phyloP scores from a whole-genome alignment of 345 rosid species.

The Isatis tinctoria region DNA sequence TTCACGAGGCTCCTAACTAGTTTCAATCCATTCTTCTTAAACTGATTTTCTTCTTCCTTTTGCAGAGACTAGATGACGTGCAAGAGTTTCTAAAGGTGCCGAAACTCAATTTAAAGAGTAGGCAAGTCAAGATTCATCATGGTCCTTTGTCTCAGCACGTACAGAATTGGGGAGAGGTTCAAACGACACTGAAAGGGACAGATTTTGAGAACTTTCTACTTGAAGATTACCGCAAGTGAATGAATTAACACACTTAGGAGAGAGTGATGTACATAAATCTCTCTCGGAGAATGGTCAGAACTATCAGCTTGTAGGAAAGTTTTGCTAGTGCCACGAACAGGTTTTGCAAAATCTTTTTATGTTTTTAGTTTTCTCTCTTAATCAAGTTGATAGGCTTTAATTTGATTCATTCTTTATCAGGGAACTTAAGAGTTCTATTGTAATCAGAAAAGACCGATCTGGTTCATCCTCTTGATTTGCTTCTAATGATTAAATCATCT shows the following conservation, averaged over 20 bases:
- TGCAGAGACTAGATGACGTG: constrained; percentile 72
- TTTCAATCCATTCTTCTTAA: constrained; percentile 4
- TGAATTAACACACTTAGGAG: constrained; percentile 25
- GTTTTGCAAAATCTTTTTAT: constrained; percentile 15
- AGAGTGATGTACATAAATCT: constrained; percentile 32
- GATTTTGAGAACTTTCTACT: constrained; percentile 50
- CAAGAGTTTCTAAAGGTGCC: constrained; percentile 90
- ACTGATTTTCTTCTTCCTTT: background rate
- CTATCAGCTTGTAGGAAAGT: constrained; percentile 28
- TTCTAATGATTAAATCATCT: constrained; percentile 12
- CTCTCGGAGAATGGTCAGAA: constrained; percentile 23
- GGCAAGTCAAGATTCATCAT: constrained; percentile 95
- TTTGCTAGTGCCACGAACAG: constrained; percentile 29
- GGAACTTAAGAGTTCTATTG: constrained; percentile 15
- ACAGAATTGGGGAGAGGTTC: constrained; percentile 77
- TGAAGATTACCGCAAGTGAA: constrained; percentile 51
- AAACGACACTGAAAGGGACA: constrained; percentile 59
- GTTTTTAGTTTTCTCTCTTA: constrained; percentile 1
- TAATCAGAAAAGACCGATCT: constrained; percentile 7
- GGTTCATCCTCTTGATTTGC: constrained; percentile 19
- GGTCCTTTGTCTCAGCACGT: constrained; percentile 64
- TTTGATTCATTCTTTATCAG: constrained; percentile 30
- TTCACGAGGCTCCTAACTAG: background rate
- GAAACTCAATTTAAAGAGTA: constrained; percentile 53
- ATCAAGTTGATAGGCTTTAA: constrained; percentile 15